A percentile compares a stretch with the other conserved stretches of the same genome.
phyloP scores from a whole-genome alignment of 2,329 filamentous ascomycete genomes.

The Pyrenochaeta sp. region DNA sequence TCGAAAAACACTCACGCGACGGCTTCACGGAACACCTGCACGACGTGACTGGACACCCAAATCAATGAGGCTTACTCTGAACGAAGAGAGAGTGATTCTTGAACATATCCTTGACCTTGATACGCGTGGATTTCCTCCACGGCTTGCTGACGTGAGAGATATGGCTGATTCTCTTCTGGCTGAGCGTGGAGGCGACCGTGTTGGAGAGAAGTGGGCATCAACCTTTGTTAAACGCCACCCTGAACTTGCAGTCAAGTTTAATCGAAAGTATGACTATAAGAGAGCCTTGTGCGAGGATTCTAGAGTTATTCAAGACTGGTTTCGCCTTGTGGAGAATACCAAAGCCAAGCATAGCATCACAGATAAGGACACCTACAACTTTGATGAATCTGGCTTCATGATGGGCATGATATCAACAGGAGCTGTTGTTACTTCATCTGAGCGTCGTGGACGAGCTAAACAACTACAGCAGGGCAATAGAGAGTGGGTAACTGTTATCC shows the following conservation, averaged over 20 bases:
- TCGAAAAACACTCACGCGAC: background rate
- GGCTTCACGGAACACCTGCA: conserved; percentile 1
- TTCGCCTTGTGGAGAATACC: conserved; percentile 11
- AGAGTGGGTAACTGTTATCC: conserved; percentile 2
- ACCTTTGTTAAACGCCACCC: conserved; percentile 35
- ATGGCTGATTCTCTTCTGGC: conserved; percentile 2
- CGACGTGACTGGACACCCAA: background rate
- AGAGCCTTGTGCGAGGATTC: conserved; percentile 19
- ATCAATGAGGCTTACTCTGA: conserved; percentile 1
- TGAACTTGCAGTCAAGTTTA: conserved; percentile 5
- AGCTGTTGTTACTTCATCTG: conserved; percentile 6
- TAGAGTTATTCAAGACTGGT: conserved; percentile 11
- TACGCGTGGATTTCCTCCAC: conserved; percentile 2
- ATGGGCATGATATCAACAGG: conserved; percentile 16
- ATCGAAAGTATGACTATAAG: conserved; percentile 18
- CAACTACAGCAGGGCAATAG: background rate
- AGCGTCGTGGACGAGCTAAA: conserved; percentile 1
- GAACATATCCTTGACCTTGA: conserved; percentile 5
- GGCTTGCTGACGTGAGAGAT: background rate
- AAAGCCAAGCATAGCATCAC: conserved; percentile 10
- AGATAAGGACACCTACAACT: conserved; percentile 22
- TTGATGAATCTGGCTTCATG: conserved; percentile 23
- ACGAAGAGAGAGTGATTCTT: conserved; percentile 1
- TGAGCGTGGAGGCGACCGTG: conserved; percentile 1
- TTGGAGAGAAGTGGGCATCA: conserved; percentile 28